Percentiles rank a stretch among this genome's conserved stretches.
Conservation (phyloP, 2,329 filamentous ascomycete species). For the Microthyrium microscopicum region DNA sequence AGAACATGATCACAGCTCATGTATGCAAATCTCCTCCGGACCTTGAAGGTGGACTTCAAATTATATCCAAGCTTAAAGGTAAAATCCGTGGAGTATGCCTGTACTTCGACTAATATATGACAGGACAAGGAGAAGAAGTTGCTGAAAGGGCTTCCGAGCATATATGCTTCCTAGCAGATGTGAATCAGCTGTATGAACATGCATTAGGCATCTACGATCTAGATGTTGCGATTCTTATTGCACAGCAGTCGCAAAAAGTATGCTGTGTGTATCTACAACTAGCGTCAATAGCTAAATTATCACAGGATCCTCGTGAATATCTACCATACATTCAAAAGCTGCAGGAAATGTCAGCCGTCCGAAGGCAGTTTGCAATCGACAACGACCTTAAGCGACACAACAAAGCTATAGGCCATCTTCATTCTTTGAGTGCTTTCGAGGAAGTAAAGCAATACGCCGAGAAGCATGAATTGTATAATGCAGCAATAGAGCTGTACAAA, state of each 20-base stretch:
- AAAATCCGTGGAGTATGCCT: conserved; percentile 7
- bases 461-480: conserved; percentile 64
- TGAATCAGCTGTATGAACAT: conserved; percentile 80
- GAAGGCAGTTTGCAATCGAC: conserved; percentile 72
- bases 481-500: conserved; percentile 65
- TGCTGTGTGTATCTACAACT: conserved; percentile 17
- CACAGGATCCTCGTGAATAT: conserved; percentile 91
- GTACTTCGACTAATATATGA: background rate
- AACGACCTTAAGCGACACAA: conserved; percentile 61
- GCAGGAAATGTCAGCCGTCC: conserved; percentile 52
- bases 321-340: conserved; percentile 84
- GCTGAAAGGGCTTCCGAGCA: conserved; percentile 87
- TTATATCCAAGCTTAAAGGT: conserved; percentile 57
- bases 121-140: conserved; percentile 46
- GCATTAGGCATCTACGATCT: conserved; percentile 84
- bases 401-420: conserved; percentile 66
- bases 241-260: conserved; percentile 89
- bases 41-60: conserved; percentile 62
- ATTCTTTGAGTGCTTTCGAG: conserved; percentile 55
- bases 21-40: conserved; percentile 89
- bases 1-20: conserved; percentile 87
- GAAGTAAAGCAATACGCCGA: conserved; percentile 63
- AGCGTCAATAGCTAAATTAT: conserved; percentile 20
- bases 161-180: conserved; percentile 91
- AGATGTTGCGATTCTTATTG: conserved; percentile 74